Base-by-base conservation (phyloP, 108 stramenopile genomes). In the Schizochytrium sp. region DNA sequence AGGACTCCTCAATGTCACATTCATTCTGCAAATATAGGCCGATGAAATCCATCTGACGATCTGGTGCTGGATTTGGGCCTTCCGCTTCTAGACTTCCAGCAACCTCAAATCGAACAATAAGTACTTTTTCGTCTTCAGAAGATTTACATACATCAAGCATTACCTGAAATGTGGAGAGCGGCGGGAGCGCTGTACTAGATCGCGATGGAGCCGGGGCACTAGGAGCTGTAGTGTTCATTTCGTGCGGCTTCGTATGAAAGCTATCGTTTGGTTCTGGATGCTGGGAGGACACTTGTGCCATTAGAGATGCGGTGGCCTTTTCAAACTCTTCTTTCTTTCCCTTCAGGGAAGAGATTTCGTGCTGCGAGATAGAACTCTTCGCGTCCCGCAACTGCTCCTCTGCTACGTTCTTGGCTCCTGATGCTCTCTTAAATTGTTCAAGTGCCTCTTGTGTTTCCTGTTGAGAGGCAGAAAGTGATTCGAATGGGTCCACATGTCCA, bases 1-100 rank as follows among this genome's bases (percentile, higher is more conserved):
- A 83, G 53, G 49, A 83, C 28, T 83, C 76, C 2, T 83, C 76
- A 10, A 53, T 47, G 47, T 83, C 47, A 55, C 38, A n/a, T 83
- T 83, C 28, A 5, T 83, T 50, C 7, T 10, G 5, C 53, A n/a
- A 47, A 40, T 55, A 83, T 47, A 83, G 76, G 15, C 76, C 76
- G 2, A 83, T 46, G n/a, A 83, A 83, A 53, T 83, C 76, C 19
- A n/a, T 53, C 50, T 8, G 10, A 7, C 64, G 64, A 69, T 69
- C 64, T 7, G 76, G 76, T 10, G 50, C 76, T 53, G 53, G 53
- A 1, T 10, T 50, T 1, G 47, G 76, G 53, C 76, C 53, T 42
- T 83, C 45, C 42, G 42, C 42, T 44, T 7, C 2, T 8, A 69
- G 76, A 0, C 15, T 17, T 5, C 76, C 76, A 28, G 53, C 47